phyloP scores from a whole-genome alignment of 2,329 filamentous ascomycete genomes.

The Colletotrichum neosansevieriae region DNA sequence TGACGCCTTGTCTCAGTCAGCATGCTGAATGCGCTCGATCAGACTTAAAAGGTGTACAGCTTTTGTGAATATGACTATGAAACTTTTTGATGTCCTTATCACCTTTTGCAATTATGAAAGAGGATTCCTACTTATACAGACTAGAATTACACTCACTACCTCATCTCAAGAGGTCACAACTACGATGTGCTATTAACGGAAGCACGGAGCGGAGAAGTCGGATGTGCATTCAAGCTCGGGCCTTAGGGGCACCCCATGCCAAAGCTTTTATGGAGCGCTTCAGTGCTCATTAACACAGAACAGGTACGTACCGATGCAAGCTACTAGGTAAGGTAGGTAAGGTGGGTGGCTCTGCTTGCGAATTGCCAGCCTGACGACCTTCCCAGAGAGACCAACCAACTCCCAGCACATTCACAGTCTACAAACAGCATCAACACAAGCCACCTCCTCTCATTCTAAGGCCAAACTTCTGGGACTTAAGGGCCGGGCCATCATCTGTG shows the following conservation, averaged over 20 bases:
- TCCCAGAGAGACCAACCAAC: constrained; percentile 20
- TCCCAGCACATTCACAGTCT: constrained; percentile 23
- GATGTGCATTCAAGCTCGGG: constrained; percentile 3
- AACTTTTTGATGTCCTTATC: too few species aligned
- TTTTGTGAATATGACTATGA: background rate
- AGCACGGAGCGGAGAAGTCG: constrained; percentile 21
- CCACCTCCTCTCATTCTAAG: constrained; percentile 9
- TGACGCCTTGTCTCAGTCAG: background rate
- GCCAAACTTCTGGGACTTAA: constrained; percentile 15
- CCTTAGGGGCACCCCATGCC: background rate
- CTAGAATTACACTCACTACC: too few species aligned
- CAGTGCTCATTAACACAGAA: constrained; percentile 15
- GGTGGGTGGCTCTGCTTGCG: constrained; percentile 29
- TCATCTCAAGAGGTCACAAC: too few species aligned
- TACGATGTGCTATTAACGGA: too few species aligned
- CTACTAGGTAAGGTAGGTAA: too few species aligned
- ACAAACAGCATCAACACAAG: constrained; percentile 19
- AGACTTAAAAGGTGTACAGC: background rate
- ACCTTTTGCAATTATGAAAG: too few species aligned
- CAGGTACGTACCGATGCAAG: constrained; percentile 7
- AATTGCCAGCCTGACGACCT: constrained; percentile 31
- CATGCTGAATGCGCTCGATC: background rate
- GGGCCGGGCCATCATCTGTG: constrained; percentile 29
- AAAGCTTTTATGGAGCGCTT: constrained; percentile 22
- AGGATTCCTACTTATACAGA: too few species aligned